Conservation (phyloP, 2,329 filamentous ascomycete species). For the Dryadomyces quercivorus region DNA sequence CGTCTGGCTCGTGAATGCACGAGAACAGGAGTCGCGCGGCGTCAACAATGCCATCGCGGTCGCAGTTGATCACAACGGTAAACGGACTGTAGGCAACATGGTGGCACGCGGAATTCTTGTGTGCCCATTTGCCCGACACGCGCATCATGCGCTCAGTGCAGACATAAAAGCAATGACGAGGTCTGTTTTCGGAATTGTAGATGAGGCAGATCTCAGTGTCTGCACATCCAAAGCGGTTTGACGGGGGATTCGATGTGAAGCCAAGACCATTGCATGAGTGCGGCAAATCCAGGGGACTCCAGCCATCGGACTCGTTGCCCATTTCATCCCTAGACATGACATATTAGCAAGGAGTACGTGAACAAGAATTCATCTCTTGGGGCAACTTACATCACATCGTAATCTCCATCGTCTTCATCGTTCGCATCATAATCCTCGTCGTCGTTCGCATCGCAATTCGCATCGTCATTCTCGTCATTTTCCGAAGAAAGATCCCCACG, state of each 20-base stretch:
- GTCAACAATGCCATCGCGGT: background rate
- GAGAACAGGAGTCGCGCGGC: background rate
- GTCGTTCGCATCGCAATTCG: no score
- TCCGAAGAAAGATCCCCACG: no score
- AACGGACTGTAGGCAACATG: background rate
- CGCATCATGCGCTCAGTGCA: background rate
- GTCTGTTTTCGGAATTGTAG: background rate
- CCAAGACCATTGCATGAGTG: background rate
- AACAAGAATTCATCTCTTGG: no score
- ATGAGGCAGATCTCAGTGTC: background rate
- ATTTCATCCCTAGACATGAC: background rate
- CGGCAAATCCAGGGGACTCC: background rate
- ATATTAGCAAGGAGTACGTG: background rate
- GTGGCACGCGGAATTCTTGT: background rate
- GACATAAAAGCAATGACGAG: background rate
- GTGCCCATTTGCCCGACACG: background rate
- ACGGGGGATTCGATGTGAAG: background rate
- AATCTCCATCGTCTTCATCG: no score
- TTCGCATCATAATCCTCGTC: no score
- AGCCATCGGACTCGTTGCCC: background rate
- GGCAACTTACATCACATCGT: no score
- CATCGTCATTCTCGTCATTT: no score
- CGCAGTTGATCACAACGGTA: background rate
- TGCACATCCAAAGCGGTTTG: background rate
- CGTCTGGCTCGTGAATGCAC: background rate